These are phyloP conservation scores for Infundibulicybe gibba DNA, from an alignment of 768 basidiomycete species.

Conservation along the genomic window DNA sequence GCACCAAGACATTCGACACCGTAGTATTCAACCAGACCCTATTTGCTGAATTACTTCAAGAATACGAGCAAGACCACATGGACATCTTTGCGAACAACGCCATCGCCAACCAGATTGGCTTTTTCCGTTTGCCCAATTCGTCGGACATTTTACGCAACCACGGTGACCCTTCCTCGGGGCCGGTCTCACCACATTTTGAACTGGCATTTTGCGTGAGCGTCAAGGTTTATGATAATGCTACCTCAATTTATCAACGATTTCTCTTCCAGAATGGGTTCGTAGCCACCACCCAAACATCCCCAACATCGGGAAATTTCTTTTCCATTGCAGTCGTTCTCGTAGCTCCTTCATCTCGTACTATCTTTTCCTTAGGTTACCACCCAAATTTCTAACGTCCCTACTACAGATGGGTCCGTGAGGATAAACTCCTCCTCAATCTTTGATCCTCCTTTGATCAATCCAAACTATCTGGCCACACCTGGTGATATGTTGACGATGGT, in stretches of 20 bases:
- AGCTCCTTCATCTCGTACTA: slow-evolving; percentile 6
- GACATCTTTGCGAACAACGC: slow-evolving; percentile 12
- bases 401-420: slow-evolving; percentile 6
- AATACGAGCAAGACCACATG: slow-evolving; percentile 15
- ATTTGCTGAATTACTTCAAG: neutral
- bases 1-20: slow-evolving; percentile 6
- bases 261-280: slow-evolving; percentile 6
- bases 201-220: slow-evolving; percentile 25
- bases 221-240: neutral
- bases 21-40: slow-evolving; percentile 1
- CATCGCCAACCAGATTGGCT: slow-evolving; percentile 18
- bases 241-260: neutral
- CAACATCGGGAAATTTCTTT: slow-evolving; percentile 8
- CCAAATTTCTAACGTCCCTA: neutral
- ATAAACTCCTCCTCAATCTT: slow-evolving; percentile 5
- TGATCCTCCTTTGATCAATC: slow-evolving; percentile 7
- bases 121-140: slow-evolving; percentile 21
- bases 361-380: too few species aligned
- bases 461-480: slow-evolving; percentile 1
- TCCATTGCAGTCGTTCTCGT: slow-evolving; percentile 5
- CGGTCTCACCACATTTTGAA: slow-evolving; percentile 30
- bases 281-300: slow-evolving; percentile 3
- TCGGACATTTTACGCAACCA: slow-evolving; percentile 22
- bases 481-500: slow-evolving; percentile 8
- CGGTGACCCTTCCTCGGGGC: slow-evolving; percentile 32